These are phyloP conservation scores for Ogataea pini DNA, from an alignment of 805 yeast species.

Conservation along the genomic window DNA sequence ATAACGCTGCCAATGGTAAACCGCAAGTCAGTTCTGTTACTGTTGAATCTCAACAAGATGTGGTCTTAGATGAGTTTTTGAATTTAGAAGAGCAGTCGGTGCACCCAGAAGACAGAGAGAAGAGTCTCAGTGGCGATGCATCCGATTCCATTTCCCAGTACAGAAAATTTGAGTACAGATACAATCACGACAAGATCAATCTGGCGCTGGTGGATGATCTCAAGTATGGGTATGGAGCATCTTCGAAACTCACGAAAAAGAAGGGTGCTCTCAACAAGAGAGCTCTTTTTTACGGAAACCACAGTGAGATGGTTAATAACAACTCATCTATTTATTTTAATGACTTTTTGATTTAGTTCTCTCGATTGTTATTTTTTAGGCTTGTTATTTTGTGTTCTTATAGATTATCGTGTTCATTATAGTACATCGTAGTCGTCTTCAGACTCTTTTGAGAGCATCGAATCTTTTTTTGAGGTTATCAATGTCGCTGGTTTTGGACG, in stretches of 20 bases:
- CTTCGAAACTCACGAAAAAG: slow-evolving; percentile 6
- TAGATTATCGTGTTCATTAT: neutral
- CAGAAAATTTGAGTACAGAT: slow-evolving; percentile 30
- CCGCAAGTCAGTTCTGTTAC: neutral
- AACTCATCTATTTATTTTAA: slow-evolving; percentile 24
- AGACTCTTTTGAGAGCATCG: slow-evolving; percentile 47
- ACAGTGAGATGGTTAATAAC: slow-evolving; percentile 33
- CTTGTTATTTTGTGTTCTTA: neutral
- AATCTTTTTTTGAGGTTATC: slow-evolving; percentile 35
- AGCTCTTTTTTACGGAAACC: slow-evolving; percentile 35
- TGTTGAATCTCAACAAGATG: slow-evolving; percentile 7
- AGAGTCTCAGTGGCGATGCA: slow-evolving; percentile 4
- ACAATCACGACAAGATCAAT: slow-evolving; percentile 30
- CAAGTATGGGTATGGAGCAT: slow-evolving; percentile 1
- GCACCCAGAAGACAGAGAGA: slow-evolving; percentile 2
- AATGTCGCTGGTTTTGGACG: slow-evolving; percentile 26
- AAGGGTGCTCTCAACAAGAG: slow-evolving; percentile 34
- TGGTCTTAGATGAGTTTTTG: slow-evolving; percentile 23
- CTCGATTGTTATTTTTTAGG: neutral
- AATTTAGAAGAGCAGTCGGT: slow-evolving; percentile 22
- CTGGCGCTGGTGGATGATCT: slow-evolving; percentile 29
- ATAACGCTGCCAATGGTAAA: neutral
- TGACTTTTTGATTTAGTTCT: slow-evolving; percentile 26
- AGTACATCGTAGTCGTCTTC: neutral
- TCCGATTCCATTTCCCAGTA: slow-evolving; percentile 9